A percentile compares a stretch with the other conserved stretches of the same genome.
phyloP scores from a whole-genome alignment of 305 asterid genomes.

The Striga hermonthica region DNA sequence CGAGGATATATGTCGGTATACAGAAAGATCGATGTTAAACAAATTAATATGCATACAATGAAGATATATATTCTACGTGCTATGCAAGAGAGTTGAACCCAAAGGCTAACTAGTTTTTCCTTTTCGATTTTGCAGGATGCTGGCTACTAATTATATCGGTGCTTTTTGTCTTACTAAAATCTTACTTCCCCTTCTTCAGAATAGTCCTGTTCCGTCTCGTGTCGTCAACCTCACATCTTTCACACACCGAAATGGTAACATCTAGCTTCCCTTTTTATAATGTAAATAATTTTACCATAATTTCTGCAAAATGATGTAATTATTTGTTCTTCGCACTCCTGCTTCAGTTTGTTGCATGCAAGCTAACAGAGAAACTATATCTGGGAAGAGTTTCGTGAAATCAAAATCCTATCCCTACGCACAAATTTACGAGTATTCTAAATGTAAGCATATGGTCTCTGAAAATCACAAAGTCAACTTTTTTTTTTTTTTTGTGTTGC shows the following conservation, averaged over 20 bases:
- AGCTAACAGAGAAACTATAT: slow-evolving; percentile 49
- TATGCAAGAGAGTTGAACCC: slow-evolving; percentile 10
- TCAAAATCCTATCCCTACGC: slow-evolving; percentile 63
- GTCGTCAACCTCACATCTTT: slow-evolving; percentile 84
- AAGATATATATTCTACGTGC: slow-evolving; percentile 1
- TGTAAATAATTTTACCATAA: background rate
- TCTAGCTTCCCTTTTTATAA: slow-evolving; percentile 8
- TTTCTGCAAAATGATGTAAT: slow-evolving; percentile 1
- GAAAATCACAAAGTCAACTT: background rate
- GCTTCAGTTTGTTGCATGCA: slow-evolving; percentile 48
- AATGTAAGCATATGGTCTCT: slow-evolving; percentile 51
- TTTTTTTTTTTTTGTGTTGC: slow-evolving; percentile 15
- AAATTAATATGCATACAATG: background rate
- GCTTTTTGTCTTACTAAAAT: slow-evolving; percentile 76
- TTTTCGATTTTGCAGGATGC: slow-evolving; percentile 60
- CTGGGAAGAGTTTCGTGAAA: slow-evolving; percentile 52
- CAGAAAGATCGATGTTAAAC: slow-evolving; percentile 1
- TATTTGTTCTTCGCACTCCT: background rate
- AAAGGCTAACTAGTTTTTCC: slow-evolving; percentile 11
- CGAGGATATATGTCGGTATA: background rate
- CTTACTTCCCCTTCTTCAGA: slow-evolving; percentile 68
- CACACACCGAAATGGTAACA: slow-evolving; percentile 78
- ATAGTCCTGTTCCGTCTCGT: slow-evolving; percentile 70
- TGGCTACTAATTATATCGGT: slow-evolving; percentile 81
- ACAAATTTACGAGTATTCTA: slow-evolving; percentile 66